Evolutionary conservation across 2,329 filamentous ascomycete species (phyloP).

Genomic region (Ophiostoma piceae): DNA sequence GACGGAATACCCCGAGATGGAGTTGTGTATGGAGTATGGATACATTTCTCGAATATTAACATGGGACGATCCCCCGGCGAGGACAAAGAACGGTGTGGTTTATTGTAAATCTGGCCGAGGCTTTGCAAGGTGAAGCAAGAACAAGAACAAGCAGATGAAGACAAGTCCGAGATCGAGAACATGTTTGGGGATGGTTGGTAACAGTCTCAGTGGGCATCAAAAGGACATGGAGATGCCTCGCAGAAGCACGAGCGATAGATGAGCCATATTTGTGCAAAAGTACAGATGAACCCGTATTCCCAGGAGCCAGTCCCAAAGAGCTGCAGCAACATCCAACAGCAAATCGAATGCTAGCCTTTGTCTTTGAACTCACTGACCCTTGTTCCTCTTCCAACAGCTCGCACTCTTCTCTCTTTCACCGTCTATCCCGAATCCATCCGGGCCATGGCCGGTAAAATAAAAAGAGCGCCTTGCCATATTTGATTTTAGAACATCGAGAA

Average conservation of each 20-base stretch:
- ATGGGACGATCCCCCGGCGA: background rate
- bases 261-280: background rate
- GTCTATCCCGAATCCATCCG: conserved; percentile 20
- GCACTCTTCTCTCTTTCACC: background rate
- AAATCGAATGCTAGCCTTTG: background rate
- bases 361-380: background rate
- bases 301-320: background rate
- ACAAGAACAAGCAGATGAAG: background rate
- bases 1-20: background rate
- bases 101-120: background rate
- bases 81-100: background rate
- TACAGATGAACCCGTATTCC: background rate
- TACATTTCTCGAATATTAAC: background rate
- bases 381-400: too few relatives aligned
- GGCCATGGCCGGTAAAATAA: conserved; percentile 17
- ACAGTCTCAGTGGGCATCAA: background rate
- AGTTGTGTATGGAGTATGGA: background rate
- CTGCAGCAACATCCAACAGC: background rate
- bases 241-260: background rate
- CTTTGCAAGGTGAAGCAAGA: too few relatives aligned
- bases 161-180: background rate
- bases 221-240: background rate
- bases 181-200: background rate
- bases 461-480: conserved; percentile 15
- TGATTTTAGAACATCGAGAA: too few relatives aligned